phyloP scores from a whole-genome alignment of 2,329 filamentous ascomycete genomes.

The Clarireedia sp. region DNA sequence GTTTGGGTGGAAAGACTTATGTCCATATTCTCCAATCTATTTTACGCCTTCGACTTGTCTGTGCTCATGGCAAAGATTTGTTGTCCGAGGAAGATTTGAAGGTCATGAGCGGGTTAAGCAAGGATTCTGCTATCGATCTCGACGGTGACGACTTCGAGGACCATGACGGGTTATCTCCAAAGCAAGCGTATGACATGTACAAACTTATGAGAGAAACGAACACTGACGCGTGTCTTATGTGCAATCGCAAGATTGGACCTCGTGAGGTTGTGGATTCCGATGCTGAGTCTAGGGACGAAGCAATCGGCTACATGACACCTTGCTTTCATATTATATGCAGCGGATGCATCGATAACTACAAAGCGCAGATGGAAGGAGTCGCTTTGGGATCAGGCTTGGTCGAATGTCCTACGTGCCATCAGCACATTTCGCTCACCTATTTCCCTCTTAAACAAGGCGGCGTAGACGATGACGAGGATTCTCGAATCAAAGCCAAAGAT shows the following conservation, averaged over 20 bases:
- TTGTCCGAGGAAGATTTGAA: conserved; percentile 77
- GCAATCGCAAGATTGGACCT: conserved; percentile 54
- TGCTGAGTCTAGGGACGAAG: conserved; percentile 47
- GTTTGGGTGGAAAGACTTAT: conserved; percentile 77
- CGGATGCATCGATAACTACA: conserved; percentile 57
- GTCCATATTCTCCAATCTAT: conserved; percentile 91
- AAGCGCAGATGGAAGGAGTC: conserved; percentile 41
- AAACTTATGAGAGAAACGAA: conserved; percentile 77
- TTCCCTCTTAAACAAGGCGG: conserved; percentile 53
- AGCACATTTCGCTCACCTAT: conserved; percentile 53
- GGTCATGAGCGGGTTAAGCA: conserved; percentile 71
- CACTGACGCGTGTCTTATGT: conserved; percentile 64
- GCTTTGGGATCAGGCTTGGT: conserved; percentile 34
- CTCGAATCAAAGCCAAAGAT: conserved; percentile 20
- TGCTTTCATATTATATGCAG: conserved; percentile 84
- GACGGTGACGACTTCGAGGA: conserved; percentile 60
- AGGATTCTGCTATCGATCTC: conserved; percentile 79
- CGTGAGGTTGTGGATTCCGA: conserved; percentile 51
- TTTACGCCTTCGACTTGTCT: conserved; percentile 78
- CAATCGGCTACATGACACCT: conserved; percentile 72
- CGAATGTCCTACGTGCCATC: conserved; percentile 62
- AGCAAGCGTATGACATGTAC: conserved; percentile 79
- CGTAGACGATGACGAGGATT: conserved; percentile 25
- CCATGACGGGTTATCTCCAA: conserved; percentile 51
- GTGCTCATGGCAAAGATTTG: conserved; percentile 88